phyloP scores from a whole-genome alignment of 192 early-diverging fungal genomes.

The Podila minutissima region DNA sequence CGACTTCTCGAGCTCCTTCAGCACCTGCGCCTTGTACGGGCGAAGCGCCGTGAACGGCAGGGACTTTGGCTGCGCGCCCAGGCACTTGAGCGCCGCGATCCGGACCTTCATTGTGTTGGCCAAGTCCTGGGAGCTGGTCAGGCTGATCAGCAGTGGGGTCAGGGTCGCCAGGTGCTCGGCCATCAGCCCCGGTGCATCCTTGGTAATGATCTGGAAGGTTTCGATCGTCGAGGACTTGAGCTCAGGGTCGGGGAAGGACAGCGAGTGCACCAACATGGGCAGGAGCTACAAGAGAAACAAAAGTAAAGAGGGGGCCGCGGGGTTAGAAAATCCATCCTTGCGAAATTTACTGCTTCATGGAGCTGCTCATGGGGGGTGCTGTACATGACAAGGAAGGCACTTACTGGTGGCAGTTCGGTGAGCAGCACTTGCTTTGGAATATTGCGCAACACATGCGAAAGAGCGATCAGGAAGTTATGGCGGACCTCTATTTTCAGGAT shows the following conservation, averaged over 20 bases:
- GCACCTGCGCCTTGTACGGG: conserved; percentile 69
- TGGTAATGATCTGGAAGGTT: conserved; percentile 76
- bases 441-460: conserved; percentile 84
- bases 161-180: conserved; percentile 59
- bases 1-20: conserved; percentile 68
- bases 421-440: conserved; percentile 87
- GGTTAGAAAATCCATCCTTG: neutral
- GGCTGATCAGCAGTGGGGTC: conserved; percentile 50
- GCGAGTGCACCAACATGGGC: conserved; percentile 81
- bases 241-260: conserved; percentile 69
- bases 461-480: conserved; percentile 78
- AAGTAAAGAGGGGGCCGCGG: neutral
- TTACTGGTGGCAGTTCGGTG: conserved; percentile 78
- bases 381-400: conserved; percentile 7
- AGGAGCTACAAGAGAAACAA: conserved; percentile 62
- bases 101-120: conserved; percentile 68
- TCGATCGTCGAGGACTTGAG: conserved; percentile 81
- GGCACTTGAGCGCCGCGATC: conserved; percentile 74
- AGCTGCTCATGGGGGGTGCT: no score
- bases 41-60: conserved; percentile 67
- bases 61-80: conserved; percentile 73
- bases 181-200: conserved; percentile 77
- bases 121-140: conserved; percentile 40
- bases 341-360: no score
- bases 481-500: conserved; percentile 60